Evolutionary conservation across 306 rosid genomes (phyloP).

Genomic region (Spatholobus suberectus): DNA sequence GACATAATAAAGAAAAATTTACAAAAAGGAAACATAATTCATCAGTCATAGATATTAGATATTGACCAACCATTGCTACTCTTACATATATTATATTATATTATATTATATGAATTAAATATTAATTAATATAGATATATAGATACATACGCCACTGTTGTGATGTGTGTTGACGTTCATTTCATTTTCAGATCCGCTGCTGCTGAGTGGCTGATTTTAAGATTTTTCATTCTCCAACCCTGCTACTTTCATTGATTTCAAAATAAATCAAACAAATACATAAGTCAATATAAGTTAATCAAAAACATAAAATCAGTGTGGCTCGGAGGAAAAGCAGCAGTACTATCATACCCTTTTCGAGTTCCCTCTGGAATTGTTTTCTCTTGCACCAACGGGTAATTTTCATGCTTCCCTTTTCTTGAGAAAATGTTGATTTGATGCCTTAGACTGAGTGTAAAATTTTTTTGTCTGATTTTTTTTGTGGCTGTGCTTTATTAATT

Average conservation of each 20-base stretch:
- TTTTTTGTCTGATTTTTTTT: not conserved
- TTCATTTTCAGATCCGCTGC: constrained; percentile 51
- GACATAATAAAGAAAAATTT: not conserved
- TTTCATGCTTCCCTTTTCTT: constrained; percentile 12
- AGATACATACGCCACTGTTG: constrained; percentile 41
- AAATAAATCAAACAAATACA: not conserved
- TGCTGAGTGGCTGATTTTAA: not conserved
- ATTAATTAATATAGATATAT: not conserved
- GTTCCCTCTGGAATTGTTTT: not conserved
- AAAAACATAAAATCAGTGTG: not conserved
- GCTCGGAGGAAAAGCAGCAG: not conserved
- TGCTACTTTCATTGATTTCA: constrained; percentile 26
- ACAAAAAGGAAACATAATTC: not conserved
- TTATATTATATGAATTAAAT: not conserved
- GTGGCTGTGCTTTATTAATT: not conserved
- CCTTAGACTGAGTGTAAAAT: not conserved
- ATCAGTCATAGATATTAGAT: too few species aligned
- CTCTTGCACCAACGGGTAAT: constrained; percentile 47
- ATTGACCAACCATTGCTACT: not conserved
- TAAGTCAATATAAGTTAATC: not conserved
- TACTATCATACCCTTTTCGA: constrained; percentile 25
- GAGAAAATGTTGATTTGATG: not conserved
- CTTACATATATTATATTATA: not conserved
- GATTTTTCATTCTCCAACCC: constrained; percentile 25
- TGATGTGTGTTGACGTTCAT: not conserved